A percentile compares a stretch with the other conserved stretches of the same genome.
Conservation (phyloP, 805 yeast genomes). For the Helenozyma rhizophorensis region DNA sequence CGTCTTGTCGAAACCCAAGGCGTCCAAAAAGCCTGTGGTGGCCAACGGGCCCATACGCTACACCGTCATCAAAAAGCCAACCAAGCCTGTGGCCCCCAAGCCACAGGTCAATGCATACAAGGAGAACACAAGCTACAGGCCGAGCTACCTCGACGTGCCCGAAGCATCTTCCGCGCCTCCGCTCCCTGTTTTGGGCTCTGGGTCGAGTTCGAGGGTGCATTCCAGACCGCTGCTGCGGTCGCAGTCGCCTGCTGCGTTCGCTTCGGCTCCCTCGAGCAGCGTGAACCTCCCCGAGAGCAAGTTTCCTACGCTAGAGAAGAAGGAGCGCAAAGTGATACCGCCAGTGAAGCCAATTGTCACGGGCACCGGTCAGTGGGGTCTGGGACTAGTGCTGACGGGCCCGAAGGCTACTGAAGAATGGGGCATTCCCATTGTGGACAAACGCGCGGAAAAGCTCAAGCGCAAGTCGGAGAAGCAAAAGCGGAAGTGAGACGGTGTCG, state of each 20-base stretch:
- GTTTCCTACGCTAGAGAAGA: conserved; percentile 48
- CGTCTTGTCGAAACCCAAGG: conserved; percentile 27
- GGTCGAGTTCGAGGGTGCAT: conserved; percentile 1
- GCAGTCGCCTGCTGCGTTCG: conserved; percentile 19
- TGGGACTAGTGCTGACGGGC: conserved; percentile 5
- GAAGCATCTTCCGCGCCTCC: conserved; percentile 20
- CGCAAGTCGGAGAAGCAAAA: conserved; percentile 3
- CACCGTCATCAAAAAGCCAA: conserved; percentile 27
- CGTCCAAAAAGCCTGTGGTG: conserved; percentile 11
- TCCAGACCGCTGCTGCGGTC: conserved; percentile 5
- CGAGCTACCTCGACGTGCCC: conserved; percentile 27
- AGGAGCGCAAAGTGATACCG: conserved; percentile 43
- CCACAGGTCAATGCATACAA: conserved; percentile 12
- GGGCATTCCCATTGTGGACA: conserved; percentile 16
- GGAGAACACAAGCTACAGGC: conserved; percentile 22
- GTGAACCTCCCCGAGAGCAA: conserved; percentile 20
- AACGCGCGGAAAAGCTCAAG: conserved; percentile 14
- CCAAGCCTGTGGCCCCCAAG: conserved; percentile 7
- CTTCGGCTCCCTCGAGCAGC: conserved; percentile 19
- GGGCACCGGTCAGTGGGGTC: conserved; percentile 14
- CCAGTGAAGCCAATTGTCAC: conserved; percentile 49
- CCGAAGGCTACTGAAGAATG: conserved; percentile 6
- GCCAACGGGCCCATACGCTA: conserved; percentile 29
- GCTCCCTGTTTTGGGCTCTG: conserved; percentile 22
- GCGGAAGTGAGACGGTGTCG: too few species aligned